Evolutionary conservation across 139 green algal species (phyloP).

Genomic region (Chlorella sp.): DNA sequence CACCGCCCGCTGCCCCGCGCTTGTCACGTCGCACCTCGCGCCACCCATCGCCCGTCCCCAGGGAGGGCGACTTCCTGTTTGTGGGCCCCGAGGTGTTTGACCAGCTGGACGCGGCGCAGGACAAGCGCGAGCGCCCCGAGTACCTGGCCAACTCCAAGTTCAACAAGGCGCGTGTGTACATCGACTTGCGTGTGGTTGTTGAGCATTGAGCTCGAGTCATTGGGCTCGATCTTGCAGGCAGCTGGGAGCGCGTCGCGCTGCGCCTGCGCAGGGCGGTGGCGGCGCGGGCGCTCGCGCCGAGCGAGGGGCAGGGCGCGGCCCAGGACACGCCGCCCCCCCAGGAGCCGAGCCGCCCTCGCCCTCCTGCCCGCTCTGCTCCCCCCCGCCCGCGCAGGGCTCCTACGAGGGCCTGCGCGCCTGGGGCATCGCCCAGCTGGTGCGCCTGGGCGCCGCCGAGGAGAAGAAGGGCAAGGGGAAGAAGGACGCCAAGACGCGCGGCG

Average conservation of each 20-base stretch:
- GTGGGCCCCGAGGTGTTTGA: conserved; percentile 65
- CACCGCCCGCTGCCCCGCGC: no score
- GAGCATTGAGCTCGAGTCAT: no score
- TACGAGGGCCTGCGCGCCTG: conserved; percentile 80
- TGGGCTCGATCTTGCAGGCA: no score
- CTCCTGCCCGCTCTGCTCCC: no score
- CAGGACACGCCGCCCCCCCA: no score
- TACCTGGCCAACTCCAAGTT: conserved; percentile 63
- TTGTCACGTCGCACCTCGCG: not conserved
- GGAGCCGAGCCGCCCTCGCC: no score
- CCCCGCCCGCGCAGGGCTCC: conserved; percentile 19
- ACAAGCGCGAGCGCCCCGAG: conserved; percentile 45
- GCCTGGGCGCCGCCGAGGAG: conserved; percentile 32
- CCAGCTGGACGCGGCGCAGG: conserved; percentile 34
- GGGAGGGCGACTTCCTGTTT: conserved; percentile 80
- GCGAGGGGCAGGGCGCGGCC: no score
- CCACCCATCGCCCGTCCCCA: not conserved
- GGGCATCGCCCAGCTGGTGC: conserved; percentile 67
- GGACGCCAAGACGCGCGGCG: conserved; percentile 2
- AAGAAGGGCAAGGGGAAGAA: conserved; percentile 28
- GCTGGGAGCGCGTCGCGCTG: no score
- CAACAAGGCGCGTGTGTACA: conserved; percentile 57
- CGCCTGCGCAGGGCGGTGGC: no score
- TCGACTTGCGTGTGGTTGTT: not conserved
- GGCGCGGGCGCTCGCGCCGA: no score